These are phyloP conservation scores for Cocos nucifera DNA, from an alignment of 176 grass and related monocot species.

Conservation along the genomic window DNA sequence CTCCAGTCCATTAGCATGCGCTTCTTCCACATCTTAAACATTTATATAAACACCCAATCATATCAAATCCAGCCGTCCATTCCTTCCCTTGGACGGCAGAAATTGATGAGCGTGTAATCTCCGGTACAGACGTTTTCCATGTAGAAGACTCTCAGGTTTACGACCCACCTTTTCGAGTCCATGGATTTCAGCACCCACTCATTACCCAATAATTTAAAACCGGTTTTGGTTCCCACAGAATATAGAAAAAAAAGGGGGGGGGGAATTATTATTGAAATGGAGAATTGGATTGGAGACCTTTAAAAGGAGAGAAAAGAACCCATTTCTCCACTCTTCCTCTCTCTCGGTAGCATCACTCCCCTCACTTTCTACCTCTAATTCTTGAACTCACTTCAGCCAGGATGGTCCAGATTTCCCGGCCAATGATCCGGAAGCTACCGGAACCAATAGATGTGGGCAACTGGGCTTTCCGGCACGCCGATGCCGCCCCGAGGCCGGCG, in stretches of 20 bases:
- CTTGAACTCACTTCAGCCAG: not conserved
- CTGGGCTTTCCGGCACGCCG: not conserved
- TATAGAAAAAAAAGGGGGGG: not conserved
- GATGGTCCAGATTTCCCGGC: not conserved
- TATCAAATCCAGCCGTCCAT: no score
- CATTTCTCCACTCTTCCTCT: not conserved
- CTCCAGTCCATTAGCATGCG: no score
- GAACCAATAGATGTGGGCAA: not conserved
- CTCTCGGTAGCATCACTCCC: not conserved
- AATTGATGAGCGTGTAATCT: no score
- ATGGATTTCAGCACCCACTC: slow-evolving; percentile 8
- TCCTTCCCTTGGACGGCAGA: no score
- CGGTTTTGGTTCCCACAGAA: no score
- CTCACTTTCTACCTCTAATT: not conserved
- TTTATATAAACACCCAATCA: no score
- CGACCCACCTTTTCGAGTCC: not conserved
- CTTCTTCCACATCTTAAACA: no score
- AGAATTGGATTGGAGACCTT: not conserved
- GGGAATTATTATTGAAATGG: no score
- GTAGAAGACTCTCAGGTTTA: not conserved
- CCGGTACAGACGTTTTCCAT: no score
- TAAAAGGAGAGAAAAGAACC: not conserved
- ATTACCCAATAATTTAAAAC: slow-evolving; percentile 20
- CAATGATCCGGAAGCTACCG: not conserved
- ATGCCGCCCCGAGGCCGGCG: not conserved